Conservation (phyloP, 495 filamentous ascomycete species). For the Neurospora sp. region DNA sequence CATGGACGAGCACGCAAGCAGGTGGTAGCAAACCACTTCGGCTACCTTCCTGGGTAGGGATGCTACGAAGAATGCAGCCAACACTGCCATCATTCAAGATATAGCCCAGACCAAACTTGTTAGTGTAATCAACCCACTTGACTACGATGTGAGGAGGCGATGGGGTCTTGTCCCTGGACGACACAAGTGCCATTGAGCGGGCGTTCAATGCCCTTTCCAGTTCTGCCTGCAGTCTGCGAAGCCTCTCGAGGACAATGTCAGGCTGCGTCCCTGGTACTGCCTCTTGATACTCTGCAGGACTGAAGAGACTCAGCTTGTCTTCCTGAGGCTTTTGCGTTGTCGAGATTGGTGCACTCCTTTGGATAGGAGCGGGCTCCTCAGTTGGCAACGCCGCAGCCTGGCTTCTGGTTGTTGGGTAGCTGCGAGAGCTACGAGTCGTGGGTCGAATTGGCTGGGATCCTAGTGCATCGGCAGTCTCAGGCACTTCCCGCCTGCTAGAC, state of each 20-base stretch:
- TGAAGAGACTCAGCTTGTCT: constrained; percentile 34
- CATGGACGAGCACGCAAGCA: constrained; percentile 58
- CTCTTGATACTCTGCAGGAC: constrained; percentile 39
- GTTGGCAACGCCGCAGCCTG: constrained; percentile 1
- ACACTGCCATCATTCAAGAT: constrained; percentile 77
- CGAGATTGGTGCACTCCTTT: background rate
- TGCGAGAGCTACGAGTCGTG: constrained; percentile 19
- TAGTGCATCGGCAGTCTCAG: constrained; percentile 8
- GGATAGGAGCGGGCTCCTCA: constrained; percentile 2
- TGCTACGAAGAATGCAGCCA: constrained; percentile 63
- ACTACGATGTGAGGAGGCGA: constrained; percentile 52
- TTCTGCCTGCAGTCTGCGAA: constrained; percentile 40
- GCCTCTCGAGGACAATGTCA: constrained; percentile 40
- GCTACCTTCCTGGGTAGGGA: constrained; percentile 35
- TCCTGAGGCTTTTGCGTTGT: constrained; percentile 10
- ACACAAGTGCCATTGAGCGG: constrained; percentile 40
- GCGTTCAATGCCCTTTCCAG: constrained; percentile 48
- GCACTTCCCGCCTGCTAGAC: background rate
- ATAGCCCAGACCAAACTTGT: constrained; percentile 81
- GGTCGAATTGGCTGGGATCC: constrained; percentile 3
- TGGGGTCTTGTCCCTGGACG: constrained; percentile 28
- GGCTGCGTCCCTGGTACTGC: constrained; percentile 39
- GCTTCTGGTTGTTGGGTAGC: constrained; percentile 14
- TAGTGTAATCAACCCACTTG: constrained; percentile 94
- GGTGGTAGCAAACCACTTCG: constrained; percentile 47